Conservation (phyloP, 192 early-diverging fungal genomes). For the Backusella tuberculispora region DNA sequence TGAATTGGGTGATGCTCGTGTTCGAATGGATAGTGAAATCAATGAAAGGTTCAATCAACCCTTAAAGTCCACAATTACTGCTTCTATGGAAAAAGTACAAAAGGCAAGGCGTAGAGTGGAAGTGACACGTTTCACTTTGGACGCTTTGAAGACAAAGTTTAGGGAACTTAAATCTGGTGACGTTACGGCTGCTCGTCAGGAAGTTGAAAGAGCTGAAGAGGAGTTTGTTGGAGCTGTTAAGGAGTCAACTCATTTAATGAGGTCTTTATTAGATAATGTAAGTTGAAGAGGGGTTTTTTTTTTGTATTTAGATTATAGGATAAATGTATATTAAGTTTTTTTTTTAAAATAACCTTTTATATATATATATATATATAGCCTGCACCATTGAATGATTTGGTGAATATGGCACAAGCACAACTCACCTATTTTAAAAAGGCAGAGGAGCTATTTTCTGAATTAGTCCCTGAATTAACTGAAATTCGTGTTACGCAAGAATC, state of each 20-base stretch:
- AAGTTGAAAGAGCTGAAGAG: conserved; percentile 88
- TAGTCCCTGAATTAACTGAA: conserved; percentile 90
- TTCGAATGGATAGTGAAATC: conserved; percentile 75
- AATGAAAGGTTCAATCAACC: conserved; percentile 72
- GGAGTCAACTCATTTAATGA: conserved; percentile 92
- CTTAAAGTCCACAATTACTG: conserved; percentile 63
- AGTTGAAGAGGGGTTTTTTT: not conserved
- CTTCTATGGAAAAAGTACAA: conserved; percentile 76
- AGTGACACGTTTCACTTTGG: conserved; percentile 75
- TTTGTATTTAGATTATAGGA: not conserved
- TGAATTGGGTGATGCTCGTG: conserved; percentile 73
- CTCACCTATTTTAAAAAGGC: conserved; percentile 82
- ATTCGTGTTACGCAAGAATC: conserved; percentile 90
- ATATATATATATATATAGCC: conserved; percentile 40
- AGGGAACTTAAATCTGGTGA: conserved; percentile 68
- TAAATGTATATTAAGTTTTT: not conserved
- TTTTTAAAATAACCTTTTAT: not conserved
- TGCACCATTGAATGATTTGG: conserved; percentile 77
- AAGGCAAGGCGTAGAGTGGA: conserved; percentile 83
- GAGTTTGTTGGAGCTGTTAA: conserved; percentile 90
- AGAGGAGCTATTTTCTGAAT: conserved; percentile 59
- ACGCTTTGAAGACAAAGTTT: conserved; percentile 76
- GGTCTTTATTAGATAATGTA: conserved; percentile 76
- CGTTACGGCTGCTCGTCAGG: conserved; percentile 69
- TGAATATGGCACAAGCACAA: conserved; percentile 83